These are phyloP conservation scores for Evansstolkia leycettana DNA, from an alignment of 495 filamentous ascomycete genomes.

Conservation along the genomic window DNA sequence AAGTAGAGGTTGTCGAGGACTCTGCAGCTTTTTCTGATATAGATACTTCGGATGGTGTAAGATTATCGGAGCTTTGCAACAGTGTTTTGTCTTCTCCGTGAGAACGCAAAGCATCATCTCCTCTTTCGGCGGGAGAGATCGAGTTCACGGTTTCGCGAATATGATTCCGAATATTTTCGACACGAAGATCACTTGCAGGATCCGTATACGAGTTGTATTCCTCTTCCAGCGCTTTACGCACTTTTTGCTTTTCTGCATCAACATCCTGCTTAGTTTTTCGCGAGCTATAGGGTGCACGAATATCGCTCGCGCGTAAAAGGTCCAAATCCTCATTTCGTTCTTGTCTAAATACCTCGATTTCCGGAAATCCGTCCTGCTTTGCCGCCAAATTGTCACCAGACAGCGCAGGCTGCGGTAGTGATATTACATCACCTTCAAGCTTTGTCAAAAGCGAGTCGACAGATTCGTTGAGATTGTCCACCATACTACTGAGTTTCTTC, in stretches of 20 bases:
- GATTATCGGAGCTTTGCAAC: not conserved
- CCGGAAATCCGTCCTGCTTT: not conserved
- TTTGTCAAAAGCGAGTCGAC: not conserved
- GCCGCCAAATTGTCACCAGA: no score
- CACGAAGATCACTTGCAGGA: slow-evolving; percentile 8
- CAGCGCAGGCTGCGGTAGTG: no score
- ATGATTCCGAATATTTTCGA: not conserved
- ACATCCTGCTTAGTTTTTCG: slow-evolving; percentile 14
- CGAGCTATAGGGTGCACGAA: slow-evolving; percentile 29
- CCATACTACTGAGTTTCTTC: not conserved
- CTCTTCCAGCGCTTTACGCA: slow-evolving; percentile 17
- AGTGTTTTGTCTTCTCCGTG: no score
- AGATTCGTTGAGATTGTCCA: no score
- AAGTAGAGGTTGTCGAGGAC: not conserved
- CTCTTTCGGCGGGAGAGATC: no score
- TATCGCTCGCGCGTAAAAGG: slow-evolving; percentile 34
- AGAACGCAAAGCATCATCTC: no score
- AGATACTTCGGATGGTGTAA: no score
- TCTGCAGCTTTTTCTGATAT: no score
- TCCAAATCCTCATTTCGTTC: slow-evolving; percentile 27
- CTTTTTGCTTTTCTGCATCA: slow-evolving; percentile 13
- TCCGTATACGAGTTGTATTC: slow-evolving; percentile 14
- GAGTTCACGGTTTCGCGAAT: no score
- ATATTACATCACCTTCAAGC: no score
- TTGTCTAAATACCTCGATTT: not conserved